Conservation (phyloP, 2,329 filamentous ascomycete genomes). For the Huntiella abstrusa region DNA sequence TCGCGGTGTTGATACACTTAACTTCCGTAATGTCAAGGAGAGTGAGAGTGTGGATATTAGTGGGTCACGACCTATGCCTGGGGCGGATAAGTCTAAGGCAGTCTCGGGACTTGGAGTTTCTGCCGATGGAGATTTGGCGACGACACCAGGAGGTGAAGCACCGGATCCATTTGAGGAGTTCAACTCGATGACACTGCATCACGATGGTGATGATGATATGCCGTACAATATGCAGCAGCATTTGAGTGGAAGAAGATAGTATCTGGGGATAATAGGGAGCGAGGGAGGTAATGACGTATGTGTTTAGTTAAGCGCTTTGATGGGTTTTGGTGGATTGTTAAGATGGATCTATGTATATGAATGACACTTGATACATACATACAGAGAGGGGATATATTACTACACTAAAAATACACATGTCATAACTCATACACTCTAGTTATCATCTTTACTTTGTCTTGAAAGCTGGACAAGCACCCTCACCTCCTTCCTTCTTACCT, state of each 20-base stretch:
- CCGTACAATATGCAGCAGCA: conserved; percentile 16
- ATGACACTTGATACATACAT: not conserved
- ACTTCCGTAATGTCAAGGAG: conserved; percentile 97
- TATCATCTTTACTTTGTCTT: not conserved
- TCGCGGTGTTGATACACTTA: conserved; percentile 78
- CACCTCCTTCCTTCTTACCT: conserved; percentile 3
- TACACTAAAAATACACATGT: not conserved
- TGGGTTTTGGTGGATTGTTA: too few relatives aligned
- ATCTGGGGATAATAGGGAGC: too few relatives aligned
- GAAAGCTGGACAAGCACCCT: conserved; percentile 10
- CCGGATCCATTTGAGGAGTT: conserved; percentile 95
- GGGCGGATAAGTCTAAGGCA: conserved; percentile 7
- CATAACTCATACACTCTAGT: not conserved
- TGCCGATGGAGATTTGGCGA: conserved; percentile 31
- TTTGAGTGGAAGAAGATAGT: conserved; percentile 13
- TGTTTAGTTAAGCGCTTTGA: not conserved
- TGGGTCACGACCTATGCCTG: conserved; percentile 29
- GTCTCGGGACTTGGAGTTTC: not conserved
- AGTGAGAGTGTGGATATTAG: conserved; percentile 82
- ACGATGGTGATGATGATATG: conserved; percentile 65
- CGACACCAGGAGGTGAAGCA: conserved; percentile 67
- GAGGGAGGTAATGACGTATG: not conserved
- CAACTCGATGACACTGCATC: conserved; percentile 92
- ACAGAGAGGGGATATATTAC: not conserved
- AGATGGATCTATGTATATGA: not conserved